These are phyloP conservation scores for Lineolata rhizophorae DNA, from an alignment of 495 filamentous ascomycete genomes.

Conservation along the genomic window DNA sequence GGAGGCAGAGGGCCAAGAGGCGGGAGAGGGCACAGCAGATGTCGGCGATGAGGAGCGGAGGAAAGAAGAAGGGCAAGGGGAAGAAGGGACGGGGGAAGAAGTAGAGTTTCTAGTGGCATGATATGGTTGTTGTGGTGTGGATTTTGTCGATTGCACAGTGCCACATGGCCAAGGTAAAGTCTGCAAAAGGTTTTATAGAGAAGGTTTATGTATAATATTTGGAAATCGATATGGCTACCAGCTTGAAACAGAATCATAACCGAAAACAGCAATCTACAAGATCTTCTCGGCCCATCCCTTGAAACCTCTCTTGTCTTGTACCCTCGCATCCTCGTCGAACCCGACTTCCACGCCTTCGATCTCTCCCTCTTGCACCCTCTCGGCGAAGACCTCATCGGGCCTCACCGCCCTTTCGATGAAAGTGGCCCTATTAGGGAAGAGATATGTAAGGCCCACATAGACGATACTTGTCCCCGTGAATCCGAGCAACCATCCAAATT, in stretches of 20 bases:
- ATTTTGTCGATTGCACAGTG: too few relatives aligned
- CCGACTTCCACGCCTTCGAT: constrained; percentile 8
- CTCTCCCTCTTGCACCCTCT: constrained; percentile 3
- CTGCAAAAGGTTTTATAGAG: too few relatives aligned
- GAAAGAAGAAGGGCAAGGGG: constrained; percentile 15
- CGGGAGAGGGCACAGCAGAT: constrained; percentile 32
- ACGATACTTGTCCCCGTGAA: constrained; percentile 26
- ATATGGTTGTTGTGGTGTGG: too few relatives aligned
- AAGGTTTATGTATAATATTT: too few relatives aligned
- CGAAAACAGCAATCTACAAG: too few relatives aligned
- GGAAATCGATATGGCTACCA: too few relatives aligned
- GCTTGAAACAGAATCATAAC: too few relatives aligned
- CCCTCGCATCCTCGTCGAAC: not conserved
- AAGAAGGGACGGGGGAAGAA: too few relatives aligned
- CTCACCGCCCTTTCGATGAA: constrained; percentile 17
- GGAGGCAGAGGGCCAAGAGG: constrained; percentile 34
- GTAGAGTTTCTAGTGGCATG: too few relatives aligned
- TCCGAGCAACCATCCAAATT: constrained; percentile 34
- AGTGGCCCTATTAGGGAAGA: constrained; percentile 20
- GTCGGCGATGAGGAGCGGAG: constrained; percentile 28
- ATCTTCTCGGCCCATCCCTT: not conserved
- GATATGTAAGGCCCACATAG: constrained; percentile 21
- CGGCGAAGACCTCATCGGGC: constrained; percentile 16
- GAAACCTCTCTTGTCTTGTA: not conserved
- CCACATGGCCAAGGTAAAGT: too few relatives aligned